phyloP scores from a whole-genome alignment of 2,329 filamentous ascomycete genomes.

The Fusarium avenaceum region DNA sequence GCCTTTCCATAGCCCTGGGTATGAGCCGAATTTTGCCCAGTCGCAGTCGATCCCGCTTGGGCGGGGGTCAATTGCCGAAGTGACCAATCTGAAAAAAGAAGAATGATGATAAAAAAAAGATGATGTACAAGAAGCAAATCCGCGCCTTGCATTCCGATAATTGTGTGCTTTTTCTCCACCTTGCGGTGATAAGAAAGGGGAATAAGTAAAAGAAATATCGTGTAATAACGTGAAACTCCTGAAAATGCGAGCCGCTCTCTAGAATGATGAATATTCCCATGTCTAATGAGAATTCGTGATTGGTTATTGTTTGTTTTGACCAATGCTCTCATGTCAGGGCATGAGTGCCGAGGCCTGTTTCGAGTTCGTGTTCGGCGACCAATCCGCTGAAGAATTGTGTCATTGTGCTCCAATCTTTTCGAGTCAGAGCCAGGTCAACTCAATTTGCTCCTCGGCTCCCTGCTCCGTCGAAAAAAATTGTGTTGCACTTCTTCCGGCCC shows the following conservation, averaged over 20 bases:
- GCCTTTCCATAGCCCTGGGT: slow-evolving; percentile 33
- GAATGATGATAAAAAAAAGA: slow-evolving; percentile 7
- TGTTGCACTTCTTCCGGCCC: slow-evolving; percentile 23
- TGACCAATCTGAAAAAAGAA: slow-evolving; percentile 16
- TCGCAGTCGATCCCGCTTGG: slow-evolving; percentile 20
- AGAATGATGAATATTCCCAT: slow-evolving; percentile 42
- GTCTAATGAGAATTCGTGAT: slow-evolving; percentile 40
- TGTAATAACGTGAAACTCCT: slow-evolving; percentile 43
- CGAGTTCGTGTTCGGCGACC: slow-evolving; percentile 35
- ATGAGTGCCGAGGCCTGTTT: slow-evolving; percentile 37
- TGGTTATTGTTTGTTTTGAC: slow-evolving; percentile 28
- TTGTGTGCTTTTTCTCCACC: slow-evolving; percentile 39
- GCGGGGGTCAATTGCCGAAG: slow-evolving; percentile 34
- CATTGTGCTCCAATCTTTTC: slow-evolving; percentile 22
- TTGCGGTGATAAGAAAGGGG: slow-evolving; percentile 36
- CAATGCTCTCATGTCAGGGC: slow-evolving; percentile 19
- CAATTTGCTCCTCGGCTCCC: slow-evolving; percentile 16
- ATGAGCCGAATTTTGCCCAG: slow-evolving; percentile 39
- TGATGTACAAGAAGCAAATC: slow-evolving; percentile 40
- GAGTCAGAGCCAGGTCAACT: slow-evolving; percentile 39
- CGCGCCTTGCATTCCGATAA: slow-evolving; percentile 34
- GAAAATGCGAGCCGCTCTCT: slow-evolving; percentile 47
- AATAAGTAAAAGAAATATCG: slow-evolving; percentile 36
- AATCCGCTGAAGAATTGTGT: slow-evolving; percentile 16
- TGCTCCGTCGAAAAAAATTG: slow-evolving; percentile 23